phyloP scores from a whole-genome alignment of 768 basidiomycete genomes.

The Amyloporia xantha region DNA sequence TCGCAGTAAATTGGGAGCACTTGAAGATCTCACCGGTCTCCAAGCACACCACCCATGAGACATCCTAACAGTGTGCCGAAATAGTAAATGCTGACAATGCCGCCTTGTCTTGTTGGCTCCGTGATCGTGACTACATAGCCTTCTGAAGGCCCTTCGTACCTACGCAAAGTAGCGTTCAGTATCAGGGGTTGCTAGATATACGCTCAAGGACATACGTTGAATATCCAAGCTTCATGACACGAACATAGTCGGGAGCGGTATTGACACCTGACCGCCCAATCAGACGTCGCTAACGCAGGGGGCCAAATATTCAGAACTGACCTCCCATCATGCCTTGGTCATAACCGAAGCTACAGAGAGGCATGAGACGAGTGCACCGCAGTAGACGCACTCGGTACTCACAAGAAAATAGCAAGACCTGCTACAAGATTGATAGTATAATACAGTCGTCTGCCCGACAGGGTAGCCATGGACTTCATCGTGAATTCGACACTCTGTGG shows the following conservation, averaged over 20 bases:
- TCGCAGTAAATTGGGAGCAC: too few relatives aligned
- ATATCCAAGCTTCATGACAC: conserved; percentile 33
- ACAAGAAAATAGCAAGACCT: conserved; percentile 29
- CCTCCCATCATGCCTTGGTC: conserved; percentile 45
- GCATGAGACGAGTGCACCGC: not conserved
- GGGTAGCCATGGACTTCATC: not conserved
- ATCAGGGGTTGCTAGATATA: not conserved
- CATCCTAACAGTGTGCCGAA: conserved; percentile 36
- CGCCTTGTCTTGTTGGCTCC: conserved; percentile 36
- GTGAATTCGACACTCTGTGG: not conserved
- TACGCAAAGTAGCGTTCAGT: conserved; percentile 7
- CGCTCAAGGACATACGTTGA: conserved; percentile 21
- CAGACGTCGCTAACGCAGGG: not conserved
- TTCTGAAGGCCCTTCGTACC: conserved; percentile 33
- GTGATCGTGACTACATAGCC: conserved; percentile 39
- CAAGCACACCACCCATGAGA: conserved; percentile 34
- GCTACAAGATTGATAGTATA: conserved; percentile 26
- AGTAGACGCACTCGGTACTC: too few relatives aligned
- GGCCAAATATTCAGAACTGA: not conserved
- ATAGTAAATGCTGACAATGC: conserved; percentile 42
- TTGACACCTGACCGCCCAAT: conserved; percentile 25
- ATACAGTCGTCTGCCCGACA: conserved; percentile 20
- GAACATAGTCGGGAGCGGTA: conserved; percentile 37
- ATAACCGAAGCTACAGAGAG: conserved; percentile 35
- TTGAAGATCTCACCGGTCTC: conserved; percentile 25